A percentile compares a stretch with the other conserved stretches of the same genome.
Evolutionary conservation across 805 yeast genomes (phyloP).

Genomic region (Ogataea polymorpha): DNA sequence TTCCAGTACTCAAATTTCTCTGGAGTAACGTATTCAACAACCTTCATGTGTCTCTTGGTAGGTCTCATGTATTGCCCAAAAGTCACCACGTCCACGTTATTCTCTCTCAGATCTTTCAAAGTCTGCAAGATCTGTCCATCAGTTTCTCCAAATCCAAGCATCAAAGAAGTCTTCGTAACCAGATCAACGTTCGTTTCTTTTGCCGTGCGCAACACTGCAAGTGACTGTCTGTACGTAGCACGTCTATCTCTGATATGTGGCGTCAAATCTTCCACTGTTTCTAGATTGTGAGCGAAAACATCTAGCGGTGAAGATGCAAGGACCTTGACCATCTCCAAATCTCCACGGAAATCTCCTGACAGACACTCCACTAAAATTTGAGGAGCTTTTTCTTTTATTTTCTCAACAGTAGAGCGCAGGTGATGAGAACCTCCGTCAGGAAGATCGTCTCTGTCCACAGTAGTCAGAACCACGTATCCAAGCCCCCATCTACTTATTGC

Average conservation of each 20-base stretch:
- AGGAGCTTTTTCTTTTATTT: constrained; percentile 84
- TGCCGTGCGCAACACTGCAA: constrained; percentile 75
- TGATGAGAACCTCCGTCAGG: constrained; percentile 92
- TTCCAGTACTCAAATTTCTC: constrained; percentile 95
- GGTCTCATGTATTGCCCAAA: constrained; percentile 99
- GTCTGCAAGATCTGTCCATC: constrained; percentile 85
- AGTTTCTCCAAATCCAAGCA: constrained; percentile 96
- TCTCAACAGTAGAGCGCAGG: constrained; percentile 79
- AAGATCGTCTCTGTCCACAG: constrained; percentile 96
- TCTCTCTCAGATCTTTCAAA: constrained; percentile 67
- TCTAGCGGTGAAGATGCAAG: constrained; percentile 87
- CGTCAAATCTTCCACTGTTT: constrained; percentile 92
- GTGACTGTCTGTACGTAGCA: constrained; percentile 89
- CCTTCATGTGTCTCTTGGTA: constrained; percentile 97
- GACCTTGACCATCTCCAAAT: constrained; percentile 70
- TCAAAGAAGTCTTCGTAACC: constrained; percentile 88
- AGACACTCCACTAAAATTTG: constrained; percentile 89
- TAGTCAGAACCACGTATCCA: constrained; percentile 95
- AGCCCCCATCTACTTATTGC: constrained; percentile 97
- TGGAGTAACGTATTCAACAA: constrained; percentile 90
- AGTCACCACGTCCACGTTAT: constrained; percentile 89
- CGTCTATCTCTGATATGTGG: constrained; percentile 95
- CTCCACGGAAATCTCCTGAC: constrained; percentile 94
- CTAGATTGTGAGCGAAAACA: constrained; percentile 95
- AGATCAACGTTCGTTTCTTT: constrained; percentile 70